A percentile compares a stretch with the other conserved stretches of the same genome.
Conservation (phyloP, 2,329 filamentous ascomycete genomes). For the Sphaerostilbella broomeana region DNA sequence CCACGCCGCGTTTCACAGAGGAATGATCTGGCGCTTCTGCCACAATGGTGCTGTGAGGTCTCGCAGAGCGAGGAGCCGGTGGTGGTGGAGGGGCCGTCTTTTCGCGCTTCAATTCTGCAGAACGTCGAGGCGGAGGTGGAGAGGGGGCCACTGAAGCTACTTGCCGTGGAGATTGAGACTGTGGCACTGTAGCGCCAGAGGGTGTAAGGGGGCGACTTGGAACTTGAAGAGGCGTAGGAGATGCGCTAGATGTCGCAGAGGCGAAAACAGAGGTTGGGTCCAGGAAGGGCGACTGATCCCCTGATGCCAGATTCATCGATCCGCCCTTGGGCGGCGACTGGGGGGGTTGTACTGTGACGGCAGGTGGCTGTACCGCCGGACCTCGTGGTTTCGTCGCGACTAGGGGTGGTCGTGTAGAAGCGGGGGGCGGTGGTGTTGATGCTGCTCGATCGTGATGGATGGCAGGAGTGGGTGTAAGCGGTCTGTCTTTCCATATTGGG, state of each 20-base stretch:
- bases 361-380: slow-evolving; percentile 44
- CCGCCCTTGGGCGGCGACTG: slow-evolving; percentile 56
- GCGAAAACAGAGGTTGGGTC: slow-evolving; percentile 40
- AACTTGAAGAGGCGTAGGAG: slow-evolving; percentile 44
- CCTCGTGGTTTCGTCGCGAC: slow-evolving; percentile 19
- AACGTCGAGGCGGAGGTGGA: slow-evolving; percentile 57
- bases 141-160: slow-evolving; percentile 49
- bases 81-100: slow-evolving; percentile 38
- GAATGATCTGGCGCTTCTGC: slow-evolving; percentile 14
- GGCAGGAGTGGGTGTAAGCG: slow-evolving; percentile 11
- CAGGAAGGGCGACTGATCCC: slow-evolving; percentile 40
- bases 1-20: slow-evolving; percentile 17
- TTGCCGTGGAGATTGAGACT: slow-evolving; percentile 39
- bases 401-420: slow-evolving; percentile 21
- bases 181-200: slow-evolving; percentile 24
- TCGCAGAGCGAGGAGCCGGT: slow-evolving; percentile 74
- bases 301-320: slow-evolving; percentile 26
- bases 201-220: slow-evolving; percentile 52
- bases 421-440: slow-evolving; percentile 16
- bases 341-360: slow-evolving; percentile 63
- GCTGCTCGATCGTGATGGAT: slow-evolving; percentile 19
- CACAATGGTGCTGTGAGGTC: slow-evolving; percentile 35
- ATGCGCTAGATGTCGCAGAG: slow-evolving; percentile 32
- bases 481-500: slow-evolving; percentile 17
- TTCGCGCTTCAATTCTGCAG: slow-evolving; percentile 50